Conservation (phyloP, 768 basidiomycete genomes). For the Rhodosporidiobolus sp. region DNA sequence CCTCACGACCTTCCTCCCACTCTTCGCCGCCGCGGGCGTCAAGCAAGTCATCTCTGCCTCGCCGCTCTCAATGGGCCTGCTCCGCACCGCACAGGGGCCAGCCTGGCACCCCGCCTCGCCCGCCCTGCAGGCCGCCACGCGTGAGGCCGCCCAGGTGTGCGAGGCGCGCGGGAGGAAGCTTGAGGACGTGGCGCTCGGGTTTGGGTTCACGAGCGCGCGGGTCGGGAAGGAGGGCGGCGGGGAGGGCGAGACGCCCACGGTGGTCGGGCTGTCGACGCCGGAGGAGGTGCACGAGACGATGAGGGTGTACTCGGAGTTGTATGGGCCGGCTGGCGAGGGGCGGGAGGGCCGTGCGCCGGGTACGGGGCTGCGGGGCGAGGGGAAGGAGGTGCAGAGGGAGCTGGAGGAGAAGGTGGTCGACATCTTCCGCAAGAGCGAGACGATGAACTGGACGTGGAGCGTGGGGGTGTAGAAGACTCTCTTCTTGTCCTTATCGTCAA, state of each 20-base stretch:
- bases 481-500: too few relatives aligned
- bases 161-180: conserved; percentile 47
- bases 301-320: conserved; percentile 63
- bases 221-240: conserved; percentile 49
- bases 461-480: conserved; percentile 2
- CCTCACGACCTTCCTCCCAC: conserved; percentile 49
- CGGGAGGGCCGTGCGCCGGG: conserved; percentile 54
- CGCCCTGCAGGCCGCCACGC: conserved; percentile 54
- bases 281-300: conserved; percentile 72
- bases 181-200: conserved; percentile 70
- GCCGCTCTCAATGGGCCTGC: conserved; percentile 78
- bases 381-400: conserved; percentile 17
- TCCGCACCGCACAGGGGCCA: conserved; percentile 58
- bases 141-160: conserved; percentile 48
- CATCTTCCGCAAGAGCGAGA: conserved; percentile 25
- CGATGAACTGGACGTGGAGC: conserved; percentile 35
- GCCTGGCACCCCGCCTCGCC: conserved; percentile 74
- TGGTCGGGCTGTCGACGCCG: conserved; percentile 67
- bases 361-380: conserved; percentile 15
- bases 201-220: conserved; percentile 54
- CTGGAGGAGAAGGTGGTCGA: conserved; percentile 28
- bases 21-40: conserved; percentile 65
- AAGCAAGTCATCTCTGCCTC: conserved; percentile 71
- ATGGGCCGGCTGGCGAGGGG: conserved; percentile 49
- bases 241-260: conserved; percentile 60